Evolutionary conservation across 352 stramenopile genomes (phyloP).

Genomic region (Phytophthora lateralis): DNA sequence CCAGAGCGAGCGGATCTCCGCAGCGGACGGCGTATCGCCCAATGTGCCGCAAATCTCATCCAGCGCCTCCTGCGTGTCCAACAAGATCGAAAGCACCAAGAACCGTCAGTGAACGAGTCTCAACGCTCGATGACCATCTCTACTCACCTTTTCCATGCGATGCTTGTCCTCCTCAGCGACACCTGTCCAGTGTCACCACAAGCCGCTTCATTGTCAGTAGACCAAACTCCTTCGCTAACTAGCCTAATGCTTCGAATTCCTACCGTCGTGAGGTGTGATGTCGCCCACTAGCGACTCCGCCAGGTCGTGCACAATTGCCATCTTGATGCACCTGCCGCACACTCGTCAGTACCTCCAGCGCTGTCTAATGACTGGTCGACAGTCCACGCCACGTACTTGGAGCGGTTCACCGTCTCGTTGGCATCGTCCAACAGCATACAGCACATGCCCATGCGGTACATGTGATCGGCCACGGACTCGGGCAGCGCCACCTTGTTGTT

Average conservation of each 20-base stretch:
- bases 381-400: constrained; percentile 45
- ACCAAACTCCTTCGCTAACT: not conserved
- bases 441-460: constrained; percentile 93
- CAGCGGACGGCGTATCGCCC: constrained; percentile 53
- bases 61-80: constrained; percentile 53
- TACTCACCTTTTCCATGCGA: constrained; percentile 80
- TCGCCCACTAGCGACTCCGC: constrained; percentile 93
- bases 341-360: constrained; percentile 10
- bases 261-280: constrained; percentile 92
- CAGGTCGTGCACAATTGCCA: constrained; percentile 94
- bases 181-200: constrained; percentile 34
- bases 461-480: constrained; percentile 94
- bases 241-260: not conserved
- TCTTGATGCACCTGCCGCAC: constrained; percentile 78
- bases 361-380: constrained; percentile 14
- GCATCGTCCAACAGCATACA: constrained; percentile 88
- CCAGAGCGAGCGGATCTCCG: constrained; percentile 82
- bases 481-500: constrained; percentile 87
- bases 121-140: not conserved
- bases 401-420: constrained; percentile 66
- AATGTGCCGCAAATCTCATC: constrained; percentile 71
- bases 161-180: constrained; percentile 92
- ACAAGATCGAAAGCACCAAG: not conserved
- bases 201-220: constrained; percentile 5
- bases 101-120: not conserved